Evolutionary conservation across 495 filamentous ascomycete species (phyloP), one percentile per base, ranked within the genome.

Genomic region (Tetracladium marchalianum): DNA sequence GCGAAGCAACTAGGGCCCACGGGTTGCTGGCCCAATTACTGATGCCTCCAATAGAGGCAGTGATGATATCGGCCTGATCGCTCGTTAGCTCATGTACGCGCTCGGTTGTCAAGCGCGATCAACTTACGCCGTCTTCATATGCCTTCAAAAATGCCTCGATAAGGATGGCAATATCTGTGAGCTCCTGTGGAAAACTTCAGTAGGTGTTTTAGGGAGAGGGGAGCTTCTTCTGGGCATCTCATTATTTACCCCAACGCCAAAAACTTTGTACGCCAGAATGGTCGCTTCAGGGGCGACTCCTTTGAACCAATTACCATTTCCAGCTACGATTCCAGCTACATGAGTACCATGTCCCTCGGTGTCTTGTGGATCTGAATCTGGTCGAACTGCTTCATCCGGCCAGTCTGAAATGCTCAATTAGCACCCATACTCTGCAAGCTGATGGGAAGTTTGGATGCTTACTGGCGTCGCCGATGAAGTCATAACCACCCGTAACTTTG

Each of bases 241-340:
- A 27, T 27, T 27, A 27, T 27, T 27, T 27, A 46, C 47, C 27
- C 15, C 15, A 34, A 46, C 53, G 35, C 63, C 67, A 43, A 71
- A 66, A 41, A 72, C 67, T 43, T 70, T 72, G 49, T 68, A 76
- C 8, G 61, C 59, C 18, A 66, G 63, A 33, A 75, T 46, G 12
- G 64, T 72, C 6, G 69, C 69, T 41, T 69, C 66, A 1, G 72
- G 72, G 11, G 71, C 72, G 36, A 75, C 72, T 9, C 71, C 70
- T 11, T 65, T 62, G 44, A 70, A 70, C 44, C 62, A 58, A 22
- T 52, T 40, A 1, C 45, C 37, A 31, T 72, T 64, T 17, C 64
- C 71, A 32, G 67, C 70, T 55, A 76, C 68, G 27, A 72, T 68
- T n/a, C 67, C 68, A 15, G 68, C 52, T 12, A 69, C 68, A 43